These are phyloP conservation scores for Alternaria ventricosa DNA, from an alignment of 2,329 filamentous ascomycete genomes.

Conservation along the genomic window DNA sequence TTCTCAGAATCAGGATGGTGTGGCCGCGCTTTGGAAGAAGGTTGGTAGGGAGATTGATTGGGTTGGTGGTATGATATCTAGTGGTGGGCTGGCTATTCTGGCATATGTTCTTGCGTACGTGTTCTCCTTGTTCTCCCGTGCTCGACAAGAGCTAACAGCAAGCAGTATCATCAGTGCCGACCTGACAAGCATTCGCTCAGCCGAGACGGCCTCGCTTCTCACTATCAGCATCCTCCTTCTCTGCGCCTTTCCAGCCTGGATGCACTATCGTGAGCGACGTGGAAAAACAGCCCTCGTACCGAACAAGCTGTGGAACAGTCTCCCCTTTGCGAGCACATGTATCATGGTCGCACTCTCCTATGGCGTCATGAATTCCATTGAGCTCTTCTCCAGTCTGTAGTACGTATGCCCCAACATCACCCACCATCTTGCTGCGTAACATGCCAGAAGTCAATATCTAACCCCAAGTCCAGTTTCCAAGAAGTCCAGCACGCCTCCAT, in stretches of 20 bases:
- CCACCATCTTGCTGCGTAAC: not conserved
- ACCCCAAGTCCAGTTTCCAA: conserved; percentile 43
- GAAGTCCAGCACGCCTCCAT: conserved; percentile 46
- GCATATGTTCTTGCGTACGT: conserved; percentile 36
- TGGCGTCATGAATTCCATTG: conserved; percentile 47
- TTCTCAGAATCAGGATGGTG: not conserved
- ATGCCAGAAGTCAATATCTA: not conserved
- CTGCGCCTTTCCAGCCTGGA: conserved; percentile 38
- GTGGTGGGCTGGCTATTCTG: conserved; percentile 29
- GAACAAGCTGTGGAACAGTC: conserved; percentile 60
- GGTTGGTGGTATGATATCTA: conserved; percentile 35
- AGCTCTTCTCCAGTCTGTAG: conserved; percentile 52
- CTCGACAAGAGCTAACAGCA: conserved; percentile 19
- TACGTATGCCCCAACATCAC: conserved; percentile 33
- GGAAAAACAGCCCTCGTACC: conserved; percentile 35
- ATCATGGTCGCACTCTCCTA: conserved; percentile 50
- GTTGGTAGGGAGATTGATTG: conserved; percentile 36
- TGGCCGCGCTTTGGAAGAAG: conserved; percentile 11
- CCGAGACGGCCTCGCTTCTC: conserved; percentile 30
- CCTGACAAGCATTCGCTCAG: conserved; percentile 28
- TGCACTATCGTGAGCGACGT: conserved; percentile 32
- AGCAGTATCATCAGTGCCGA: conserved; percentile 33
- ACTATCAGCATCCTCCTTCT: conserved; percentile 31
- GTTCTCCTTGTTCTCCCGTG: too few species aligned
- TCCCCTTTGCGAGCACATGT: conserved; percentile 63